Base-by-base conservation (phyloP, 148 eudicot species). In the Bassia scoparia region DNA sequence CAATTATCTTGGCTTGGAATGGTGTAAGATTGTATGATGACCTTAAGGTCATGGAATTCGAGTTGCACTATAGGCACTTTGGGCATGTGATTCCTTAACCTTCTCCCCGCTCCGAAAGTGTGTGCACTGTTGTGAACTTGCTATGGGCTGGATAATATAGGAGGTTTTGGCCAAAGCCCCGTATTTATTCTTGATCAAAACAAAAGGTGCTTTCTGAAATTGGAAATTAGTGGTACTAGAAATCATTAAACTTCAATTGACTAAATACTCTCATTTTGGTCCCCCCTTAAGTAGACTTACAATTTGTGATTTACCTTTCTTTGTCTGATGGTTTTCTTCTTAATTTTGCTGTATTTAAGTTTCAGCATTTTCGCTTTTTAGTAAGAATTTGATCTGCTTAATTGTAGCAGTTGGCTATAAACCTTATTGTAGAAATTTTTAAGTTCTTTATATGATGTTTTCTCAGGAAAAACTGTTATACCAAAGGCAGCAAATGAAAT, bases 401-500 rank as follows among this genome's bases (percentile, higher is more conserved):
- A 33, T 60, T 16, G 27, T 41, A 24, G 31, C 5, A 2, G 4
- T 46, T n/a, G 24, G 20, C 21, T 78, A 41, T 48, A 61, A 61
- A 54, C 58, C 58, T 53, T 16, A 20, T 20, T 29, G 41, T 43
- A 9, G 56, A 21, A 61, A 65, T 7, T 52, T 29, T 27, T 61
- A 27, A 48, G 23, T 76, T 20, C 49, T 14, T 62, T 56, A 62
- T 56, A 20, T 69, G 38, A 68, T 64, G 11, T 68, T 18, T 79
- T 65, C 62, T 68, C 76, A 91, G 97, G 91, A 74, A 91, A 91
- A 76, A 89, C 83, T 76, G 77, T 89, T 78, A 78, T 79, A 52
- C 97, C 98, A 35, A 94, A 88, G 78, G 86, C 82, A 29, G 95
- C 93, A 37, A 94, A 79, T 79, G 98, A 94, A 80, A 85, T 94